Evolutionary conservation across 176 grass and related monocot species (phyloP), one percentile per base, ranked within the genome.

Genomic region (Eragrostis nindensis): DNA sequence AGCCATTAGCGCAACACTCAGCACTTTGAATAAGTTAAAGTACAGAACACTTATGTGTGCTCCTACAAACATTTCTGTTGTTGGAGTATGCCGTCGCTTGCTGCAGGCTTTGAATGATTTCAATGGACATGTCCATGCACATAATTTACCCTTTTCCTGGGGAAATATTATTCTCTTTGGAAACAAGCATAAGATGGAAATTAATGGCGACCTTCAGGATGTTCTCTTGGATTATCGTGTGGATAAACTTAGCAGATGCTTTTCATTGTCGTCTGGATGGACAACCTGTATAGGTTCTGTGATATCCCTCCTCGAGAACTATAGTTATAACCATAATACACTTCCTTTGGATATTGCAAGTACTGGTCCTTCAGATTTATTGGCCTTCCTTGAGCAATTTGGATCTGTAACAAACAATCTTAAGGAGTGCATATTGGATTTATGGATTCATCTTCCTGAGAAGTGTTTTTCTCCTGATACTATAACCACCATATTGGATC

Each of bases 61-160:
- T 61, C 91, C 94, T 4, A 97, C 94, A 32, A 87, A 97, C 87
- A 80, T 97, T 74, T 88, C 94, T 62, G 78, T 97, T 29, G 14
- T 76, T 52, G 94, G 86, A 27, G 86, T 97, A 62, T 91, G 88
- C 56, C 73, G 76, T 12, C 86, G 81, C 5, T 70, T 91, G 65
- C 65, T 97, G 47, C 80, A 93, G n/a, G 76, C 64, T 74, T 29
- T 91, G 1, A 89, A 88, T 74, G 48, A 73, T 30, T 88, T 83
- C 62, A 76, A 71, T 7, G 15, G 71, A 15, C 42, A 73, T 8
- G 62, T 40, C 54, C 70, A 19, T 2, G 27, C 59, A 24, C 44
- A 30, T 82, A 62, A 16, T 39, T 27, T 78, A 19, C 81, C 83
- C 13, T 36, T 57, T 60, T 87, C 85, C 48, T 66, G 91, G 53